These are phyloP conservation scores for Syzygium jambos DNA, from an alignment of 345 rosid species.

Conservation along the genomic window DNA sequence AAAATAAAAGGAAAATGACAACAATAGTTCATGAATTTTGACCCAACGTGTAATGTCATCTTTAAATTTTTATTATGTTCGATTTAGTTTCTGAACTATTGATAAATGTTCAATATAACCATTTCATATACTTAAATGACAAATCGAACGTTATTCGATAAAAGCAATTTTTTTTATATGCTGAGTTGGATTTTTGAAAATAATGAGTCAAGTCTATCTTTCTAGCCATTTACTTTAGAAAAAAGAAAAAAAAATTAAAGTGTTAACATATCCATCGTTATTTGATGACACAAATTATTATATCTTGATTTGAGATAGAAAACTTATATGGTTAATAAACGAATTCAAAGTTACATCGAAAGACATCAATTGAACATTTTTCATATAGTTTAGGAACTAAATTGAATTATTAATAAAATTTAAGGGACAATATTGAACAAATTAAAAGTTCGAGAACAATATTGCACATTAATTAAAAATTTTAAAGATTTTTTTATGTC, in stretches of 20 bases:
- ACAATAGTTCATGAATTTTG: background rate
- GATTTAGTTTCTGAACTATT: background rate
- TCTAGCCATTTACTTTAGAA: no score
- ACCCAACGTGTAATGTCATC: background rate
- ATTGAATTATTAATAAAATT: background rate
- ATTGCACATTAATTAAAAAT: accelerated
- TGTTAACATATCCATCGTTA: background rate
- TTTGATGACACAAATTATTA: background rate
- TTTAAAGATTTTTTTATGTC: background rate
- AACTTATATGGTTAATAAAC: background rate
- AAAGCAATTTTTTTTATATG: background rate
- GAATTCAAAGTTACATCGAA: background rate
- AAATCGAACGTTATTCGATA: background rate
- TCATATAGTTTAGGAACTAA: accelerated
- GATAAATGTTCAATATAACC: background rate
- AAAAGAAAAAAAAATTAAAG: no score
- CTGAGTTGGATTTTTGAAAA: background rate
- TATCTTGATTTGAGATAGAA: background rate
- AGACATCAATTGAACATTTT: background rate
- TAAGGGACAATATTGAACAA: accelerated
- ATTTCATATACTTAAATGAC: accelerated
- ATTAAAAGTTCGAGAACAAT: accelerated
- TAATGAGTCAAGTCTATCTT: background rate
- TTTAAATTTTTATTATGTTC: background rate
- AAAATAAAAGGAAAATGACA: background rate